phyloP scores from a whole-genome alignment of 164 flowering plant genomes.

The Brasenia schreberi region DNA sequence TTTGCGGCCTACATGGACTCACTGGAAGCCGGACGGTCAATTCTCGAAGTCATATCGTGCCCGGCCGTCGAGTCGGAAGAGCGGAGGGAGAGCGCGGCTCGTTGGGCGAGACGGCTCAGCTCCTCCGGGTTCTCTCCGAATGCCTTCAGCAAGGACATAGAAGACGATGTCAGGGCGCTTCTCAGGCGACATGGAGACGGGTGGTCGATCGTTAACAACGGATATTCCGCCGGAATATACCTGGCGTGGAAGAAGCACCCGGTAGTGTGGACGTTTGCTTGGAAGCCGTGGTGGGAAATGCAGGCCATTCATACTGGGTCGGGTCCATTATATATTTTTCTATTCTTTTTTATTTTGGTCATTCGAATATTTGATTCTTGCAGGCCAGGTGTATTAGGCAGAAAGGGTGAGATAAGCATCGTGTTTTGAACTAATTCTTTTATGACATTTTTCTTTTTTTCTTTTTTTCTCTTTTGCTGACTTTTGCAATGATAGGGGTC shows the following conservation, averaged over 20 bases:
- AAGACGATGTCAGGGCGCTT: constrained; percentile 73
- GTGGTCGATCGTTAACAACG: constrained; percentile 52
- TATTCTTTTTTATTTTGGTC: too few species aligned
- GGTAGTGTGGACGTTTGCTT: constrained; percentile 88
- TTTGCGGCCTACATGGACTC: constrained; percentile 78
- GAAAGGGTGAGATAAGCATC: background rate
- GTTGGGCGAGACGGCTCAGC: constrained; percentile 55
- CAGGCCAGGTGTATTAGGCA: background rate
- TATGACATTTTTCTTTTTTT: too few species aligned
- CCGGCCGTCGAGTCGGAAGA: constrained; percentile 41
- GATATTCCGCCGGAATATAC: constrained; percentile 53
- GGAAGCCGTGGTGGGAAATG: constrained; percentile 36
- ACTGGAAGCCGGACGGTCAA: constrained; percentile 61
- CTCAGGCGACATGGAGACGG: constrained; percentile 87
- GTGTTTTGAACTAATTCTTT: background rate
- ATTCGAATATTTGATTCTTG: background rate
- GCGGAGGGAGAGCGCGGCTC: constrained; percentile 59
- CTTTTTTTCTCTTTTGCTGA: too few species aligned
- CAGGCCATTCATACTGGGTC: background rate
- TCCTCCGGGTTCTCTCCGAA: constrained; percentile 35
- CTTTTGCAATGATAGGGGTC: too few species aligned
- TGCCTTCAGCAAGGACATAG: constrained; percentile 66
- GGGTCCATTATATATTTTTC: background rate
- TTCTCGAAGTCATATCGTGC: constrained; percentile 69
- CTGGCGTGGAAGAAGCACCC: constrained; percentile 82